These are phyloP conservation scores for Zangia roseola DNA, from an alignment of 768 basidiomycete species.

Conservation along the genomic window DNA sequence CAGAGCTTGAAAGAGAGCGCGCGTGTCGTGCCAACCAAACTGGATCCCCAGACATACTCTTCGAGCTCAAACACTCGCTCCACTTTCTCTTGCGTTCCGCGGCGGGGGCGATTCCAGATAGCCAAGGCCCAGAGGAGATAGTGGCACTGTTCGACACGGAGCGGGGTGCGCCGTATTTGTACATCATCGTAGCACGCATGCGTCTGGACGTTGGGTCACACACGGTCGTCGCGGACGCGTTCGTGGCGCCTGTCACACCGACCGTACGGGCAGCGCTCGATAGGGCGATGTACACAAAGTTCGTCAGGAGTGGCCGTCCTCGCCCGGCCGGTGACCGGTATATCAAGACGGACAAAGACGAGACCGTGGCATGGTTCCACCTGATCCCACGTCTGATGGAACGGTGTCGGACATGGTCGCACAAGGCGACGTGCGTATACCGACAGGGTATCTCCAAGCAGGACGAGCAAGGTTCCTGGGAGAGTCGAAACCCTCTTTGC, in stretches of 20 bases:
- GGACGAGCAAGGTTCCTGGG: constrained; percentile 26
- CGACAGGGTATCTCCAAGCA: constrained; percentile 20
- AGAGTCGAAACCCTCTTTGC: constrained; percentile 9
- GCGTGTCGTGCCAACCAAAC: constrained; percentile 4
- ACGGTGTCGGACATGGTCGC: constrained; percentile 53
- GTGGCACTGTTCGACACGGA: constrained; percentile 20
- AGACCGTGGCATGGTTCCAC: constrained; percentile 43
- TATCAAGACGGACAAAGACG: constrained; percentile 14
- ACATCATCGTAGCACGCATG: constrained; percentile 46
- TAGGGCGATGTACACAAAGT: background rate
- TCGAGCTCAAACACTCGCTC: constrained; percentile 33
- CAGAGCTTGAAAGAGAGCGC: constrained; percentile 11
- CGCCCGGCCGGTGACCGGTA: background rate
- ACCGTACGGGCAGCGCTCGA: background rate
- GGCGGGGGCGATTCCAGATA: constrained; percentile 1
- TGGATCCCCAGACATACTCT: constrained; percentile 17
- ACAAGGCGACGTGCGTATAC: constrained; percentile 39
- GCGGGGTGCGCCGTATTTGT: constrained; percentile 26
- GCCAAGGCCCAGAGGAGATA: constrained; percentile 6
- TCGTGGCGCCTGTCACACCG: constrained; percentile 37
- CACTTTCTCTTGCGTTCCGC: constrained; percentile 23
- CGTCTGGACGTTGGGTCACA: constrained; percentile 42
- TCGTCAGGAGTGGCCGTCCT: background rate
- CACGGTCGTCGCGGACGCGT: constrained; percentile 50
- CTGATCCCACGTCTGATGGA: constrained; percentile 53